Evolutionary conservation across 192 early-diverging fungal species (phyloP).

Genomic region (Backusella tarrabulga): DNA sequence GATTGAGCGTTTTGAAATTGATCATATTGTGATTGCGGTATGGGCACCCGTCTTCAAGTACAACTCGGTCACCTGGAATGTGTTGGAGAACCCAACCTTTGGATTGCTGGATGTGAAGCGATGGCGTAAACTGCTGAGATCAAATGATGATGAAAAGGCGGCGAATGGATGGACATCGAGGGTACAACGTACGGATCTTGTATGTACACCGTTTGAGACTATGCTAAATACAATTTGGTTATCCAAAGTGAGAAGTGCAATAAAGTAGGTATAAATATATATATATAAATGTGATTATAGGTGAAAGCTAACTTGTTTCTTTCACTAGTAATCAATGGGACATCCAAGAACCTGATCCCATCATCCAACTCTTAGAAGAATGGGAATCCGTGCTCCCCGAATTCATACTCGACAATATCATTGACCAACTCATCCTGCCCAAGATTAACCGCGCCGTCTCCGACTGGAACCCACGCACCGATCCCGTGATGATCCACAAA

Average conservation of each 20-base stretch:
- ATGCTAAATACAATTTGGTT: slow-evolving; percentile 80
- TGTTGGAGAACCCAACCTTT: slow-evolving; percentile 56
- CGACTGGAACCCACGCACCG: slow-evolving; percentile 57
- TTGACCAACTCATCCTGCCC: slow-evolving; percentile 78
- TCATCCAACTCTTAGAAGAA: slow-evolving; percentile 65
- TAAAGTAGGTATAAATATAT: slow-evolving; percentile 80
- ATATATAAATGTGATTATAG: background rate
- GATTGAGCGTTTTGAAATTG: slow-evolving; percentile 58
- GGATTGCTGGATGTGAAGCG: slow-evolving; percentile 48
- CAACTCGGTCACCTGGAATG: slow-evolving; percentile 57
- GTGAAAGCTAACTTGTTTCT: background rate
- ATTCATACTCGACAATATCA: slow-evolving; percentile 73
- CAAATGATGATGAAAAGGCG: slow-evolving; percentile 29
- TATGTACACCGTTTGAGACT: slow-evolving; percentile 74
- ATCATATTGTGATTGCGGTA: slow-evolving; percentile 61
- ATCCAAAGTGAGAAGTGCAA: slow-evolving; percentile 67
- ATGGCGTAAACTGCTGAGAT: slow-evolving; percentile 59
- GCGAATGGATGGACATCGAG: slow-evolving; percentile 11
- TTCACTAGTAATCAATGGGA: slow-evolving; percentile 68
- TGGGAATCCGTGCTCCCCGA: slow-evolving; percentile 69
- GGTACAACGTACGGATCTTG: background rate
- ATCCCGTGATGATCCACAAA: slow-evolving; percentile 60
- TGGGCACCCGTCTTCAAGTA: slow-evolving; percentile 53
- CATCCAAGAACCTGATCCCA: slow-evolving; percentile 60
- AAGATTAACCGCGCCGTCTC: slow-evolving; percentile 67